phyloP scores from a whole-genome alignment of 2,329 filamentous ascomycete species.

The Pseudogymnoascus sp. region DNA sequence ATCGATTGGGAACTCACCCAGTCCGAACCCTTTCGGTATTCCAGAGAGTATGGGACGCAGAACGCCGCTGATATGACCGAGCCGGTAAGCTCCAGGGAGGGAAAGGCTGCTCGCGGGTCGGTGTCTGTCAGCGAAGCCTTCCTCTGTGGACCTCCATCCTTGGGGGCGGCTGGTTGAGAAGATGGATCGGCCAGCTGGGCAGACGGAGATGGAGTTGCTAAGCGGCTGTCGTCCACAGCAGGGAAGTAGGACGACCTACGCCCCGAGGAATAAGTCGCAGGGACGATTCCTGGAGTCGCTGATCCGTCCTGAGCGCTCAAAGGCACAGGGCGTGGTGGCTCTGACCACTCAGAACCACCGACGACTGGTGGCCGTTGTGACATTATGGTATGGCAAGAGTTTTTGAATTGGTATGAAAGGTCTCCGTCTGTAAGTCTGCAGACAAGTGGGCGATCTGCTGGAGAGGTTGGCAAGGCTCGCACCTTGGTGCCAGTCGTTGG shows the following conservation, averaged over 20 bases:
- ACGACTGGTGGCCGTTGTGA: not conserved
- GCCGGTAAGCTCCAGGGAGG: constrained; percentile 50
- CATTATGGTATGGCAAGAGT: not conserved
- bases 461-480: not conserved
- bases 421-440: not conserved
- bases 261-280: not conserved
- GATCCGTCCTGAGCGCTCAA: not conserved
- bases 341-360: not conserved
- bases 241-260: constrained; percentile 1
- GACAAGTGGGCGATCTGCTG: not conserved
- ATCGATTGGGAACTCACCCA: constrained; percentile 43
- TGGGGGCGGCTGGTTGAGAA: constrained; percentile 29
- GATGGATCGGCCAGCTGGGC: constrained; percentile 35
- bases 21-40: constrained; percentile 49
- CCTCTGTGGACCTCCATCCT: constrained; percentile 21
- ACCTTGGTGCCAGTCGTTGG: constrained; percentile 2
- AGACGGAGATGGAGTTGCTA: constrained; percentile 36
- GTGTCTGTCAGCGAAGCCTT: constrained; percentile 46
- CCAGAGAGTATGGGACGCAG: constrained; percentile 51
- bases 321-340: not conserved
- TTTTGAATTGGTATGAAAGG: not conserved
- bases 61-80: constrained; percentile 60
- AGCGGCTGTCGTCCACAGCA: constrained; percentile 22
- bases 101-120: constrained; percentile 42
- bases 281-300: not conserved